Evolutionary conservation across 768 basidiomycete genomes (phyloP), one percentile per base, ranked within the genome.

Genomic region (Mycena kentingensis): DNA sequence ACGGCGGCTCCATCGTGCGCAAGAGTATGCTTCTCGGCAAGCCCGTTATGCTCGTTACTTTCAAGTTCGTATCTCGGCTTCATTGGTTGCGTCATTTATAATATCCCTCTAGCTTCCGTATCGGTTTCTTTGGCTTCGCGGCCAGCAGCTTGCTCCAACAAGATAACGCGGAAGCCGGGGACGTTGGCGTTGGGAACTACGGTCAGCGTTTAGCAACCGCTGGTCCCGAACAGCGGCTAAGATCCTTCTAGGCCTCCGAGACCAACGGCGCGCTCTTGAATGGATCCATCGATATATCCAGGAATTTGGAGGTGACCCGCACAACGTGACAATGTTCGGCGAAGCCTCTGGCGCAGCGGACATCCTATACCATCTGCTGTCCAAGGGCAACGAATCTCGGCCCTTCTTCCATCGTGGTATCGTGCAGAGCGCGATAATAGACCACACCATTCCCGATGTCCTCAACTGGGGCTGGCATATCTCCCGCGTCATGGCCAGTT

Each of bases 111-210:
- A 90, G 89, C 67, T 91, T 85, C 67, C 87, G 89, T 15, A 70
- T 91, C 24, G 90, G 90, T 32, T 68, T 90, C 35, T 78, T 91
- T 61, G 89, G 90, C 21, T 89, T 82, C 51, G 88, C 87, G n/a
- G 85, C 84, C 6, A 82, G 81, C 52, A 74, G 77, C 27, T 76
- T 79, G 38, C 75, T 92, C 46, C 77, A 76, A 34, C 85, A 87
- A 49, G 88, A 90, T 64, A 89, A 88, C 70, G 73, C 72, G 47
- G 66, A 68, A 22, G 79, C 76, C 16, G 85, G 85, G 22, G 85
- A 89, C 34, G 77, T 82, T 49, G 89, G 88, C 16, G 81, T 83
- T 16, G 89, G 88, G 10, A 91, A 91, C 69, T 91, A 88, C 60
- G 89, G 88, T 82, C 61, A 32, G 78, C 69, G 46, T 26, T 36